Conservation (phyloP, 106 monocot species). For the Narthecium ossifragum region DNA sequence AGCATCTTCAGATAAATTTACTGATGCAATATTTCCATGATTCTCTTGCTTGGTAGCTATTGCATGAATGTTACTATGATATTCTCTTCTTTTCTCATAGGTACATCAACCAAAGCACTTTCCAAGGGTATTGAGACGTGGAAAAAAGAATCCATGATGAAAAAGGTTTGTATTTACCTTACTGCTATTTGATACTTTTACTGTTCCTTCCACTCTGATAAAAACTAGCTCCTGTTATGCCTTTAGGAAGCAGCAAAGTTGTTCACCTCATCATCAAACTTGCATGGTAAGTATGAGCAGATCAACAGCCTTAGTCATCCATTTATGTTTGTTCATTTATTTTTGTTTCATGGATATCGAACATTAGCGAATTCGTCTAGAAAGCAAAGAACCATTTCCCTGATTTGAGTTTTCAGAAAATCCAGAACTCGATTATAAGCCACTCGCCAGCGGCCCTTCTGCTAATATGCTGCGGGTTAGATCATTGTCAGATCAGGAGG, state of each 20-base stretch:
- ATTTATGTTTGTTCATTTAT: background rate
- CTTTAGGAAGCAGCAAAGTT: constrained; percentile 31
- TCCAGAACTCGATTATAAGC: constrained; percentile 33
- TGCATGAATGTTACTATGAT: too few species aligned
- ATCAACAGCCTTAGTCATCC: background rate
- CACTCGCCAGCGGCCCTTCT: constrained; percentile 13
- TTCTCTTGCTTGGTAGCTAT: too few species aligned
- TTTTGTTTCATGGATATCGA: too few species aligned
- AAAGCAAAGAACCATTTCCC: background rate
- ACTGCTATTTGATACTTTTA: background rate
- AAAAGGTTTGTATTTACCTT: constrained; percentile 16
- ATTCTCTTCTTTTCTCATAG: constrained; percentile 16
- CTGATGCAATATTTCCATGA: too few species aligned
- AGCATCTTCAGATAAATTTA: too few species aligned
- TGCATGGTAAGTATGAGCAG: constrained; percentile 12
- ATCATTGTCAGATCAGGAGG: constrained; percentile 25
- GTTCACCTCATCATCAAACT: constrained; percentile 14
- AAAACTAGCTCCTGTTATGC: background rate
- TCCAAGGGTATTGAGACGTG: constrained; percentile 45
- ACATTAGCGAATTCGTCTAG: too few species aligned
- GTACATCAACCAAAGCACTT: constrained; percentile 46
- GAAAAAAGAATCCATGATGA: constrained; percentile 42
- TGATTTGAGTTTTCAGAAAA: constrained; percentile 6
- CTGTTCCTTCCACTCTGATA: background rate
- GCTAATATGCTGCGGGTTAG: constrained; percentile 12